These are phyloP conservation scores for Betula pendula DNA, from an alignment of 306 rosid genomes.

Conservation along the genomic window DNA sequence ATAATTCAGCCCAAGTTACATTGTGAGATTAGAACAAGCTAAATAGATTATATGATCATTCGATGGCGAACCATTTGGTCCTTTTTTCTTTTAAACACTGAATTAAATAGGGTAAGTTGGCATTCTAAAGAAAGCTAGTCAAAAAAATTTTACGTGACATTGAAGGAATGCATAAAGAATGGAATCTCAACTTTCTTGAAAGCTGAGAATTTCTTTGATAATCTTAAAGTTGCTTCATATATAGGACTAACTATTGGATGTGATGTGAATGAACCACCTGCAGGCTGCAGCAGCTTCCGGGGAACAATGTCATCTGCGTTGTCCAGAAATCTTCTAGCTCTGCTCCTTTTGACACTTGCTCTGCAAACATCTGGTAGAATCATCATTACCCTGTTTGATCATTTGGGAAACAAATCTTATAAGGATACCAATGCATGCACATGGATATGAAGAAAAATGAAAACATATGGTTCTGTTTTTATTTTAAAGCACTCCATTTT, in stretches of 20 bases:
- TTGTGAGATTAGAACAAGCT: not conserved
- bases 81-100: not conserved
- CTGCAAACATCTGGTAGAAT: constrained; percentile 28
- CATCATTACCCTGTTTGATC: not conserved
- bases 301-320: constrained; percentile 24
- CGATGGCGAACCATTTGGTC: not conserved
- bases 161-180: constrained; percentile 34
- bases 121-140: not conserved
- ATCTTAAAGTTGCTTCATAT: not conserved
- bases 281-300: not conserved
- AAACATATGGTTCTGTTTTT: too few relatives aligned
- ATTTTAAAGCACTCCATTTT: not conserved
- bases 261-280: constrained; percentile 14
- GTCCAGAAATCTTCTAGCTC: constrained; percentile 23
- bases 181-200: constrained; percentile 34
- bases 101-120: not conserved
- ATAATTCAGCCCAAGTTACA: not conserved
- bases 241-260: constrained; percentile 1
- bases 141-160: constrained; percentile 17
- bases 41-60: not conserved
- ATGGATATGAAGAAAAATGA: too few relatives aligned
- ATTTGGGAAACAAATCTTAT: not conserved
- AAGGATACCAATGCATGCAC: not conserved
- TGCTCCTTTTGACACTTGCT: constrained; percentile 19
- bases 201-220: constrained; percentile 10